Conservation (phyloP, 352 stramenopile genomes). For the Pythium rishiriense region DNA sequence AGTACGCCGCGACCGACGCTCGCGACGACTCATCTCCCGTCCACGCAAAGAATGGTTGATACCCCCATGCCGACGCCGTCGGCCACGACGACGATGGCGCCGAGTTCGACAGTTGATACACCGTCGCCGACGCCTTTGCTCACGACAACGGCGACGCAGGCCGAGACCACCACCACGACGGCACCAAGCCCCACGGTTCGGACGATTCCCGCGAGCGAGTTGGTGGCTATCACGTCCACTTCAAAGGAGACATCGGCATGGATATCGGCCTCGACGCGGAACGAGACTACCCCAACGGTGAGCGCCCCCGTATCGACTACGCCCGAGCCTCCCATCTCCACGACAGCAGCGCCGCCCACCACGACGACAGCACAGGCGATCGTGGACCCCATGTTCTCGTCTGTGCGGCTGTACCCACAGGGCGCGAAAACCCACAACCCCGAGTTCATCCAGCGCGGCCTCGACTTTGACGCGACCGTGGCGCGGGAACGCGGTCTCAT, state of each 20-base stretch:
- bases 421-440: slow-evolving; percentile 2
- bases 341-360: neutral
- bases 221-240: neutral
- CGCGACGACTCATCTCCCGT: no score
- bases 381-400: slow-evolving; percentile 3
- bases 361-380: neutral
- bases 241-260: neutral
- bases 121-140: neutral
- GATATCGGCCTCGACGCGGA: neutral
- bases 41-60: no score
- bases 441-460: slow-evolving; percentile 26
- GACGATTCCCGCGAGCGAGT: neutral
- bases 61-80: neutral
- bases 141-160: neutral
- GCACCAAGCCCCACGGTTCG: neutral
- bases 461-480: slow-evolving; percentile 31
- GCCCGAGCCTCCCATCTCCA: neutral
- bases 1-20: no score
- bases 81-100: neutral
- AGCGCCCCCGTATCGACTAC: no score
- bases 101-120: no score
- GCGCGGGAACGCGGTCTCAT: slow-evolving; percentile 35
- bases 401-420: neutral
- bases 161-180: neutral
- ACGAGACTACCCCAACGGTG: neutral